Evolutionary conservation across 805 yeast species (phyloP).

Genomic region (Nakazawaea molendinolei): DNA sequence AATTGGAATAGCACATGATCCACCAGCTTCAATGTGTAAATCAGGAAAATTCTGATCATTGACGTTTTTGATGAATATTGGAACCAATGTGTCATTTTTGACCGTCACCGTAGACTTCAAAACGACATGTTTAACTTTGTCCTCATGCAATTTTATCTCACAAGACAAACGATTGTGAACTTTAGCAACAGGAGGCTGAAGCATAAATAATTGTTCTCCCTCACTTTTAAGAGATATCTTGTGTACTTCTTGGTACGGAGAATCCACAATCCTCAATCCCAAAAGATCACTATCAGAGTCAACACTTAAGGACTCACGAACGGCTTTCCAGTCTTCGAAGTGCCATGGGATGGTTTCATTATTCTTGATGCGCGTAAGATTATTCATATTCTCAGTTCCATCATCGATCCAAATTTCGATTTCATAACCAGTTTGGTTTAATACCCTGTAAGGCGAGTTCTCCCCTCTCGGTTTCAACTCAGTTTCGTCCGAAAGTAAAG

Average conservation of each 20-base stretch:
- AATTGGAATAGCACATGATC: constrained; percentile 65
- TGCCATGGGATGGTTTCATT: constrained; percentile 69
- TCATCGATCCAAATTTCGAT: constrained; percentile 79
- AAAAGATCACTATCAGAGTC: constrained; percentile 55
- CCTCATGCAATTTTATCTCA: constrained; percentile 61
- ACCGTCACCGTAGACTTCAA: constrained; percentile 71
- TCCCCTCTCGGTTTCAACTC: constrained; percentile 63
- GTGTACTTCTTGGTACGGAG: constrained; percentile 46
- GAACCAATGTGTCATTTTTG: constrained; percentile 60
- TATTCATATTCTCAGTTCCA: constrained; percentile 21
- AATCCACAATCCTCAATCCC: constrained; percentile 53
- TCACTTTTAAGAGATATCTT: constrained; percentile 68
- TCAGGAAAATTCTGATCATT: constrained; percentile 30
- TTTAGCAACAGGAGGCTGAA: constrained; percentile 46
- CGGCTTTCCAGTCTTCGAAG: constrained; percentile 87
- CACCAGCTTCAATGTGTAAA: constrained; percentile 45
- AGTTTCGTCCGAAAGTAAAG: constrained; percentile 44
- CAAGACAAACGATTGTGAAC: constrained; percentile 72
- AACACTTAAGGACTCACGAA: constrained; percentile 73
- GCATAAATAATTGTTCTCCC: constrained; percentile 71
- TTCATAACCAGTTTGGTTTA: constrained; percentile 80
- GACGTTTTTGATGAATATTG: constrained; percentile 36
- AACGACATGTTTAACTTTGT: constrained; percentile 72
- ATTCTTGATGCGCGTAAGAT: constrained; percentile 34
- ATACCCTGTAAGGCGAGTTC: constrained; percentile 73